Conservation (phyloP, 257 asterid species). For the Sherardia arvensis region DNA sequence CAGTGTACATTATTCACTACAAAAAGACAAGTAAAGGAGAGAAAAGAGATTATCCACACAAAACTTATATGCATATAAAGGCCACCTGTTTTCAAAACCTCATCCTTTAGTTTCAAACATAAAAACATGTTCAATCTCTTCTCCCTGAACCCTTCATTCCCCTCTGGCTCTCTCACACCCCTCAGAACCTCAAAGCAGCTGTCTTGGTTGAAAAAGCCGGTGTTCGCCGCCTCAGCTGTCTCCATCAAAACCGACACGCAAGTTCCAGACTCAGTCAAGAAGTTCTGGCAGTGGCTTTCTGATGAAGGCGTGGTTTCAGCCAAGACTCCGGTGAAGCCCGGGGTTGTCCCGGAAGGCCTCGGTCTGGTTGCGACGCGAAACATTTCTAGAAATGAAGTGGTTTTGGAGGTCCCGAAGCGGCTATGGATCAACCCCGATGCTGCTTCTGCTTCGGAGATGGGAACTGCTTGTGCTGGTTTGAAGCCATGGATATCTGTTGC, state of each 20-base stretch:
- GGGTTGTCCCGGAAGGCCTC: slow-evolving; percentile 77
- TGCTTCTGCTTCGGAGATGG: slow-evolving; percentile 63
- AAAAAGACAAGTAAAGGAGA: neutral
- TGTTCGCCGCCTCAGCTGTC: slow-evolving; percentile 27
- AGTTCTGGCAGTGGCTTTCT: slow-evolving; percentile 84
- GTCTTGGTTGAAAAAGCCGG: slow-evolving; percentile 22
- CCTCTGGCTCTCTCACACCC: slow-evolving; percentile 22
- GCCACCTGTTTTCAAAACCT: slow-evolving; percentile 23
- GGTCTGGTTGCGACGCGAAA: slow-evolving; percentile 78
- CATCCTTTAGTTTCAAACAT: slow-evolving; percentile 21
- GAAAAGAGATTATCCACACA: slow-evolving; percentile 25
- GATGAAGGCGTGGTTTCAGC: slow-evolving; percentile 72
- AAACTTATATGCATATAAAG: slow-evolving; percentile 14
- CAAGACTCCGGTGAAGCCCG: slow-evolving; percentile 80
- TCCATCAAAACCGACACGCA: slow-evolving; percentile 40
- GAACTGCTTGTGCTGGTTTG: slow-evolving; percentile 56
- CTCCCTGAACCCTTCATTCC: slow-evolving; percentile 22
- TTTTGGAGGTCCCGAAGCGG: slow-evolving; percentile 82
- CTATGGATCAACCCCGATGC: slow-evolving; percentile 79
- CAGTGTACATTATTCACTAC: no score
- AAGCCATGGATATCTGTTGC: slow-evolving; percentile 90
- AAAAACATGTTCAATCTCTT: slow-evolving; percentile 45
- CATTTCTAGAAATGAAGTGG: slow-evolving; percentile 56
- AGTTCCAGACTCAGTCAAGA: slow-evolving; percentile 47
- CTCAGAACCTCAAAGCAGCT: slow-evolving; percentile 15